These are phyloP conservation scores for Solanum bukasovii DNA, from an alignment of 257 asterid species.

Conservation along the genomic window DNA sequence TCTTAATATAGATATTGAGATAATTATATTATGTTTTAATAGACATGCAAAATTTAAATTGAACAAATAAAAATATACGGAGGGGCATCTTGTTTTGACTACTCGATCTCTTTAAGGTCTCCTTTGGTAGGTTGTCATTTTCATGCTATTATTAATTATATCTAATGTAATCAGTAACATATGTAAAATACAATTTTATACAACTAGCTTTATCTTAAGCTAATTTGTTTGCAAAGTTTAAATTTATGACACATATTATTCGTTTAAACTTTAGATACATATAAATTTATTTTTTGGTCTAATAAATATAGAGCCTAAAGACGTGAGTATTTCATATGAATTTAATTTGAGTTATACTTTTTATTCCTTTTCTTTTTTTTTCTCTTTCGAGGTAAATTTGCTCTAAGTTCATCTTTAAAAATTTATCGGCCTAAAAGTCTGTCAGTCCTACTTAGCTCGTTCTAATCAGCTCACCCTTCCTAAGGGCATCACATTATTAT, in stretches of 20 bases:
- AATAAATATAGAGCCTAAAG: not conserved
- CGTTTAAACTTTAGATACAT: no score
- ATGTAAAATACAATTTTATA: not conserved
- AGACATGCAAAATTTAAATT: no score
- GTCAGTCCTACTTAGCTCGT: rapidly evolving
- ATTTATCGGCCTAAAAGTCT: not conserved
- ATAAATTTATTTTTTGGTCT: no score
- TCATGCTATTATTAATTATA: not conserved
- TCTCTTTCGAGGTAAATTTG: not conserved
- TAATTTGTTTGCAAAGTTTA: no score
- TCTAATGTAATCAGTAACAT: not conserved
- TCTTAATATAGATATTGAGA: no score
- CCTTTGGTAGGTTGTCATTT: not conserved
- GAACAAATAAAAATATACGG: not conserved
- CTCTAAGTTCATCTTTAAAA: not conserved
- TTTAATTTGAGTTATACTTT: no score
- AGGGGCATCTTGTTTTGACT: not conserved
- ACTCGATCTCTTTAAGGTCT: no score
- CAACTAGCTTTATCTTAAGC: not conserved
- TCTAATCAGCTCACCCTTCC: not conserved
- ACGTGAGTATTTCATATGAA: not conserved
- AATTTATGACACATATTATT: not conserved
- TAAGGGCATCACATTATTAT: not conserved
- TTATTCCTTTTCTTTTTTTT: no score
- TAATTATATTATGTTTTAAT: no score